phyloP scores from a whole-genome alignment of 2,329 filamentous ascomycete species.

The Trichoderma afroharzianum region DNA sequence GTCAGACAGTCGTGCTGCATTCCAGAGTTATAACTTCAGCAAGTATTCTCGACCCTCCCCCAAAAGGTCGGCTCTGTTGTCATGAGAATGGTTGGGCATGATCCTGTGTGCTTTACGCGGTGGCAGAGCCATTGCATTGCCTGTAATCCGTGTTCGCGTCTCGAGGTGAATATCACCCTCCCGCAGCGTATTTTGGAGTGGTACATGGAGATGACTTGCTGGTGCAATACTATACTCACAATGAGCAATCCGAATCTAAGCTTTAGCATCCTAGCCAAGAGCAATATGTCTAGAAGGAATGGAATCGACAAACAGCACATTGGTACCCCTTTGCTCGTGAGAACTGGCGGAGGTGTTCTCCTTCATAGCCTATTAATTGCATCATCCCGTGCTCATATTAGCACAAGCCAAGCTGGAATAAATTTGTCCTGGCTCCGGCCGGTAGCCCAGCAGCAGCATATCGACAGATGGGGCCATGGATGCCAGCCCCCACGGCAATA shows the following conservation, averaged over 20 bases:
- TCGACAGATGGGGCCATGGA: background rate
- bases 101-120: background rate
- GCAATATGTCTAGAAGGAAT: background rate
- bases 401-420: background rate
- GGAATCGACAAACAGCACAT: background rate
- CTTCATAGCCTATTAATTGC: background rate
- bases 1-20: conserved; percentile 2
- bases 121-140: background rate
- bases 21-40: background rate
- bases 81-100: background rate
- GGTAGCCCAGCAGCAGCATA: background rate
- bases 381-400: background rate
- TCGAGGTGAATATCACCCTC: background rate
- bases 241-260: background rate
- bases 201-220: background rate
- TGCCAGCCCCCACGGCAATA: background rate
- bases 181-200: background rate
- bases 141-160: background rate
- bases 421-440: background rate
- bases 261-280: background rate
- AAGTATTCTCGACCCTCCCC: background rate
- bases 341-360: background rate
- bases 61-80: background rate
- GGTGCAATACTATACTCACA: background rate
- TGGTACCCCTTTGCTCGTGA: background rate